Evolutionary conservation across 192 early-diverging fungal species (phyloP), one percentile per base, ranked within the genome.

Genomic region (Coemansia sp.): DNA sequence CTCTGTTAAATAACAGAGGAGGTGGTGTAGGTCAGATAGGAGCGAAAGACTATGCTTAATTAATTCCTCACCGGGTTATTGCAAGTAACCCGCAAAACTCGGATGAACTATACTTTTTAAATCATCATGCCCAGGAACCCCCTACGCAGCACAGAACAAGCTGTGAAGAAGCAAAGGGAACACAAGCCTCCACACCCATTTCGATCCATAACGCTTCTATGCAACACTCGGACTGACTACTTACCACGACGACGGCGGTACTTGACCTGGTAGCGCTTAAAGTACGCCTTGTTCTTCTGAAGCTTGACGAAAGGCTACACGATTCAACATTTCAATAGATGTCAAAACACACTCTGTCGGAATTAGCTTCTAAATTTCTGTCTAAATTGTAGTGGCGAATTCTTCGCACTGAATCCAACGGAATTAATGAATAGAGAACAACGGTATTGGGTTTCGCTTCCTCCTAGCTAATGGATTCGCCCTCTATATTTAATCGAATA

Each of bases 241-340:
- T 77, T 87, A 98, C 96, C 96, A 84, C 97, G 87, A 76, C 97
- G 87, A 88, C 97, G 91, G 69, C 97, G 89, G 92, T 97, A 99
- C 93, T 98, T 99, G 89, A 95, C 94, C 89, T 99, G 96, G 92
- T 87, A 98, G 75, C 96, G 94, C 92, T 96, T 97, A 91, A 93
- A 99, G 93, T 97, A 99, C 78, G 97, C 95, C 90, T 96, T 95
- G 90, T 94, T 95, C 92, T 97, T 97, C 80, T 92, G 90, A 63
- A 87, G 82, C 89, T 92, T 91, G 69, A 91, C 85, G 79, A 92
- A 91, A 47, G 89, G 85, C 89, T 79, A 79, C 63, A 73, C 19
- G 0, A n/a, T 55, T 37, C 32, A 52, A 52, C 13, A 3, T 37
- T 65, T 41, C n/a, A 40, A 56, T 3, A 55, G 10, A 19, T 11